phyloP scores from a whole-genome alignment of 1,284 basidiomycete species.

The Melanopsichium pennsylvanicum region DNA sequence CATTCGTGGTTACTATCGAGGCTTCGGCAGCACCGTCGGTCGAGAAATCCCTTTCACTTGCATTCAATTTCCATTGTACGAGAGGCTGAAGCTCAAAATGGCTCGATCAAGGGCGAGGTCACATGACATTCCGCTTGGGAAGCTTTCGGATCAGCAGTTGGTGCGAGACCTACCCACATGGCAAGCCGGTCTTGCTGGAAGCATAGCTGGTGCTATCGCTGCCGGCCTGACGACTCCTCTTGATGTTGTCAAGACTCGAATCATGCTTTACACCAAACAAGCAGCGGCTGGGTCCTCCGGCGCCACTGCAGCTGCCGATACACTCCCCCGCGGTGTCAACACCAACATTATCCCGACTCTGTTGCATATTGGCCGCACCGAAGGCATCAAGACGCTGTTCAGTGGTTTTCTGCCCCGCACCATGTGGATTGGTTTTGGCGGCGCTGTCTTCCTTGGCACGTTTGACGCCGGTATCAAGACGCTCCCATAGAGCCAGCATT shows the following conservation, averaged over 20 bases:
- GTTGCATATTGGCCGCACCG: constrained; percentile 73
- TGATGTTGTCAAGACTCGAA: constrained; percentile 94
- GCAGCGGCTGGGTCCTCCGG: constrained; percentile 1
- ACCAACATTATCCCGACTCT: constrained; percentile 63
- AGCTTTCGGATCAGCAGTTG: constrained; percentile 32
- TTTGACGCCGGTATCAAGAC: constrained; percentile 73
- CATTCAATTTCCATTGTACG: constrained; percentile 95
- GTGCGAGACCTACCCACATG: constrained; percentile 72
- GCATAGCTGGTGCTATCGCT: constrained; percentile 86
- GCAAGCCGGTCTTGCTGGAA: constrained; percentile 90
- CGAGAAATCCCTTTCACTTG: constrained; percentile 97
- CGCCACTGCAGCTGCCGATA: neutral
- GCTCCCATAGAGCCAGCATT: constrained; percentile 32
- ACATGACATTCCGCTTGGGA: neutral
- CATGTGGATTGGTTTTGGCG: constrained; percentile 93
- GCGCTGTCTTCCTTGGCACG: constrained; percentile 93
- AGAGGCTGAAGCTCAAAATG: constrained; percentile 75
- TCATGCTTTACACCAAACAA: constrained; percentile 80
- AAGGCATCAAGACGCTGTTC: constrained; percentile 82
- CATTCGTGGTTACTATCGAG: constrained; percentile 77
- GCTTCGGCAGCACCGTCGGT: constrained; percentile 79
- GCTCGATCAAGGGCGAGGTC: constrained; percentile 26
- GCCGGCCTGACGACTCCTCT: constrained; percentile 91
- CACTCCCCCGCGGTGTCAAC: constrained; percentile 47
- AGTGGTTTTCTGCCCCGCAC: constrained; percentile 88